phyloP scores from a whole-genome alignment of 2,329 filamentous ascomycete genomes.

The Tympanopsis confertula region DNA sequence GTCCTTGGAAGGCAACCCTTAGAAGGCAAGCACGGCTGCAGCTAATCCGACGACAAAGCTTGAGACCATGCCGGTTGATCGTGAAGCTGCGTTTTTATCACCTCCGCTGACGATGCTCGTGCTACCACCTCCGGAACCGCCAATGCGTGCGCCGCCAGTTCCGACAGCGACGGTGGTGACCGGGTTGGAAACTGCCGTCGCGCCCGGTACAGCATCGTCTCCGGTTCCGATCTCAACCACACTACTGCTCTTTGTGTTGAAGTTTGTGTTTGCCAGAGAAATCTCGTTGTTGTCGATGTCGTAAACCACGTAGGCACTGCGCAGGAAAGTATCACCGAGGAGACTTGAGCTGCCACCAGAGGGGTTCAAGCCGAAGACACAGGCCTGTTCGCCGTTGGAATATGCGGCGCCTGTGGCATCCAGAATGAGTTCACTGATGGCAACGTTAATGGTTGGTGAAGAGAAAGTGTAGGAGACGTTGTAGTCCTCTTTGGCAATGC shows the following conservation, averaged over 20 bases:
- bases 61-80: too few relatives aligned
- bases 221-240: background rate
- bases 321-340: background rate
- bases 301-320: constrained; percentile 1
- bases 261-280: background rate
- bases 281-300: constrained; percentile 1
- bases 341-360: background rate
- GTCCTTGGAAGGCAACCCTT: too few relatives aligned
- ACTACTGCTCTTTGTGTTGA: background rate
- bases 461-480: background rate
- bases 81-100: too few relatives aligned
- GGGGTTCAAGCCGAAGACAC: background rate
- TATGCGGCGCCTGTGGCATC: background rate
- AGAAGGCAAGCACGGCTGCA: too few relatives aligned
- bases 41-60: too few relatives aligned
- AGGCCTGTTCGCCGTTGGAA: background rate
- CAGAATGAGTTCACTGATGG: background rate
- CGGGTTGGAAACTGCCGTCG: background rate
- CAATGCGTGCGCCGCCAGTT: background rate
- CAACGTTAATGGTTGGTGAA: background rate
- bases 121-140: background rate
- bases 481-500: background rate
- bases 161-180: background rate
- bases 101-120: too few relatives aligned
- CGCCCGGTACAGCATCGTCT: background rate